Base-by-base conservation (phyloP, 2,329 filamentous ascomycete genomes). In the Talaromyces albobiverticillius region DNA sequence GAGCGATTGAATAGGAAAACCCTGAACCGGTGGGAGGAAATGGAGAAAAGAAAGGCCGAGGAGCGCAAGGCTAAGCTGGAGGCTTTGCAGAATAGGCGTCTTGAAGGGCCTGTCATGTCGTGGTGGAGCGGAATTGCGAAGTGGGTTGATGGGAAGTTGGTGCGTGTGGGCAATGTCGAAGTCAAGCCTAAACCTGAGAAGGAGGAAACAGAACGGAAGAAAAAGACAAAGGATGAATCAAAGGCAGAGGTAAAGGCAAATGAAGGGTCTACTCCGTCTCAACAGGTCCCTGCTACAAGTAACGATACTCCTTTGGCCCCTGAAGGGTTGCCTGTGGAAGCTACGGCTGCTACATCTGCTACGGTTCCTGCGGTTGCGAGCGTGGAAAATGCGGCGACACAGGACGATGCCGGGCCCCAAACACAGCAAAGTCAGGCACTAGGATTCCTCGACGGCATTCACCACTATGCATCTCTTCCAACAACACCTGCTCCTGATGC, bases 121-220 rank as follows among this genome's bases (percentile, higher is more conserved):
- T 93, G 89, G 70, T 96, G 92, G 87, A 97, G 92, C 70, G 94
- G 93, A n/a, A 82, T 90, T 59, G 89, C 89, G 31, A 84, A 89
- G 62, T 93, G 90, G 82, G 80, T 87, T 53, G 86, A 90, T 63
- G 88, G 87, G 22, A 88, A 86, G 67, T 76, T 92, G 65, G 86
- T 83, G 65, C 81, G 83, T 57, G 81, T 90, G 36, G 89, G 89
- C 38, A 85, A 82, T 61, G 78, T 81, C 58, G 79, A 87, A 34
- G 64, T 74, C 36, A 64, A 63, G 14, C 62, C 61, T 6, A 71
- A 70, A 46, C 59, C 61, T 1, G 71, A 74, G 26, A 66, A 76
- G 61, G 67, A 76, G 65, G 79, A 85, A 45, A 79, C 82, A 56
- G 78, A 62, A 25, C 60, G 61, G 46, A 70, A 67, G 56, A 70